Evolutionary conservation across 495 filamentous ascomycete species (phyloP).

Genomic region (Tuber calosporum): DNA sequence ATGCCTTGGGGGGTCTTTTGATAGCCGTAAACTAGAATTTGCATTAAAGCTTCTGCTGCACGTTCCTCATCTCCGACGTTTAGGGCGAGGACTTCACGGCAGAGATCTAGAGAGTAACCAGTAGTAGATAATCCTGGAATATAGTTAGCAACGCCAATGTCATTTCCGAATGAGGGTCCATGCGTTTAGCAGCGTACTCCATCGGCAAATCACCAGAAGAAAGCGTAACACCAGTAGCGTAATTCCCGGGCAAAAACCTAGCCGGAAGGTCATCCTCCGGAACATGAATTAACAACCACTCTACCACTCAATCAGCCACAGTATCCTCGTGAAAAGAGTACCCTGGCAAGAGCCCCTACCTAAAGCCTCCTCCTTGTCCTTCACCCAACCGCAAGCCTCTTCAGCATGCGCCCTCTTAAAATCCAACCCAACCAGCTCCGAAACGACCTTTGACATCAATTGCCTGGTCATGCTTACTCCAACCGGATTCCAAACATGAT

Average conservation of each 20-base stretch:
- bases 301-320: slow-evolving; percentile 24
- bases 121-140: slow-evolving; percentile 53
- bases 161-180: not conserved
- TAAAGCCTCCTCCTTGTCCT: slow-evolving; percentile 84
- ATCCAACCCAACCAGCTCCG: slow-evolving; percentile 67
- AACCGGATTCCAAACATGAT: slow-evolving; percentile 81
- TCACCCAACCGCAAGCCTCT: slow-evolving; percentile 79
- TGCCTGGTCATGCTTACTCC: slow-evolving; percentile 54
- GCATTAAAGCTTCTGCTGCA: slow-evolving; percentile 71
- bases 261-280: slow-evolving; percentile 89
- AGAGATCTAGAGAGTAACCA: slow-evolving; percentile 79
- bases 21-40: slow-evolving; percentile 49
- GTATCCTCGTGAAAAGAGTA: not conserved
- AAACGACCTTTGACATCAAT: slow-evolving; percentile 56
- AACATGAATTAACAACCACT: slow-evolving; percentile 91
- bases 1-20: slow-evolving; percentile 13
- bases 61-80: slow-evolving; percentile 64
- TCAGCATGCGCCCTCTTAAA: slow-evolving; percentile 83
- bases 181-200: slow-evolving; percentile 38
- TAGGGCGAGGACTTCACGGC: slow-evolving; percentile 62
- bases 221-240: slow-evolving; percentile 78
- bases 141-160: slow-evolving; percentile 3
- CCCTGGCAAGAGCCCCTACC: slow-evolving; percentile 43
- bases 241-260: slow-evolving; percentile 85
- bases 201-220: slow-evolving; percentile 60